phyloP scores from a whole-genome alignment of 495 filamentous ascomycete genomes.

The Rusavskia elegans region DNA sequence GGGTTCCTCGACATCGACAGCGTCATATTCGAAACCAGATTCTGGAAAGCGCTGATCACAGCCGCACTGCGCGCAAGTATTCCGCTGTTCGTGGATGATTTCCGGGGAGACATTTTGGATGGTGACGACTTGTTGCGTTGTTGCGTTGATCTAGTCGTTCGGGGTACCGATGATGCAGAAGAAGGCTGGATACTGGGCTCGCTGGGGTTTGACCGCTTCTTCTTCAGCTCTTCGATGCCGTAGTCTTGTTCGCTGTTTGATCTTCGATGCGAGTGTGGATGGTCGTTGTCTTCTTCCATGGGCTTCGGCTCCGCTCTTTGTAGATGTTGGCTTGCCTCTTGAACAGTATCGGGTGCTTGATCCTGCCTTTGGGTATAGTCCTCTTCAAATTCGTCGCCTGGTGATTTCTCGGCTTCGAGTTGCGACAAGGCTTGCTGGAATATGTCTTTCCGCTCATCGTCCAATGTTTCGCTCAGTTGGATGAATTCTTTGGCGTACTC shows the following conservation, averaged over 20 bases:
- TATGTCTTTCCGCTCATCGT: conserved; percentile 79
- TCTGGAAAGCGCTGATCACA: conserved; percentile 37
- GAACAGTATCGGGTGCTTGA: background rate
- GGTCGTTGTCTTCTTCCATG: conserved; percentile 30
- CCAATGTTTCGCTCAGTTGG: conserved; percentile 61
- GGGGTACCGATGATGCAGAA: background rate
- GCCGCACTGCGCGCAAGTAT: conserved; percentile 33
- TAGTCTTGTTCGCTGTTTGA: conserved; percentile 37
- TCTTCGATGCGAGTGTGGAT: conserved; percentile 26
- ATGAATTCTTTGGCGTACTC: conserved; percentile 88
- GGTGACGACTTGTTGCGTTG: background rate
- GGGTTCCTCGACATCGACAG: conserved; percentile 55
- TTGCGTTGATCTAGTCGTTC: background rate
- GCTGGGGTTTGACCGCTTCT: background rate
- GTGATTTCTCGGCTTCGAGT: conserved; percentile 43
- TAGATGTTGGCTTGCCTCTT: background rate
- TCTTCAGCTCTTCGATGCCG: conserved; percentile 27
- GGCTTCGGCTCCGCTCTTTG: background rate
- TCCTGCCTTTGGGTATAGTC: conserved; percentile 44
- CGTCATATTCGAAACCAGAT: conserved; percentile 44
- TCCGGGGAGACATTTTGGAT: too few relatives aligned
- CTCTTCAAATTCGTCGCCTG: conserved; percentile 43
- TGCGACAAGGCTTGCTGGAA: conserved; percentile 55
- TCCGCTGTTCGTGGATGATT: conserved; percentile 17
- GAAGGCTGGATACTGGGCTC: conserved; percentile 1